Evolutionary conservation across 805 yeast genomes (phyloP), one percentile per base, ranked within the genome.

Genomic region (Wickerhamiella cacticola): DNA sequence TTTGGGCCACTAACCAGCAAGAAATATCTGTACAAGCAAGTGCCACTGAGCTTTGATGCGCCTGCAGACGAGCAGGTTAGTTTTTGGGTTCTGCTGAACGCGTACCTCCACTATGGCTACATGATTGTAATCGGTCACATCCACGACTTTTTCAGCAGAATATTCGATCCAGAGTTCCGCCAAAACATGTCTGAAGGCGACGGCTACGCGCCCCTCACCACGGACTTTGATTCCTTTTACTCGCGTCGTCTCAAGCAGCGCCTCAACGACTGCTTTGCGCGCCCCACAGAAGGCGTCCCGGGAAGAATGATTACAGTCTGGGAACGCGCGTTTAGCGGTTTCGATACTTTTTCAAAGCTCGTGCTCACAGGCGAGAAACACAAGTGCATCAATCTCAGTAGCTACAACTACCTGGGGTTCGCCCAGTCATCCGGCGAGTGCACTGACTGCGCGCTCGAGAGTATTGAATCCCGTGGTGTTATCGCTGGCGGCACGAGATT

Each of bases 261-360:
- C 65, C 76, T 92, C 50, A 95, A 84, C 62, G 97, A 89, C 66
- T 86, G 96, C 65, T 92, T 92, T 64, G 85, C 94, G 1, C 78
- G 95, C 62, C 96, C 96, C 38, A 85, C 94, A n/a, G 82, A 83
- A 51, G 97, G 96, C 45, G 97, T 89, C 18, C 97, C 99, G 1
- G 99, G 99, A 23, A 78, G 99, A 63, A 80, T 71, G 59, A 79
- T 89, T 57, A 75, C 79, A 50, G 80, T 95, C 57, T 79, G 81
- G 58, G 88, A 86, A 57, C 77, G 98, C 57, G 66, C 70, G 26
- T 73, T 87, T n/a, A 26, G 25, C 19, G 43, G 49, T 23, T 22
- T 15, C 39, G 71, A 72, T 41, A 74, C 75, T 58, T 78, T 78
- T 60, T 70, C 71, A 34, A 71, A 76, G 48, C 85, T 81, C 61